Percentiles rank a stretch among this genome's conserved stretches.
phyloP scores from a whole-genome alignment of 164 flowering plant genomes.

The Santalum album region DNA sequence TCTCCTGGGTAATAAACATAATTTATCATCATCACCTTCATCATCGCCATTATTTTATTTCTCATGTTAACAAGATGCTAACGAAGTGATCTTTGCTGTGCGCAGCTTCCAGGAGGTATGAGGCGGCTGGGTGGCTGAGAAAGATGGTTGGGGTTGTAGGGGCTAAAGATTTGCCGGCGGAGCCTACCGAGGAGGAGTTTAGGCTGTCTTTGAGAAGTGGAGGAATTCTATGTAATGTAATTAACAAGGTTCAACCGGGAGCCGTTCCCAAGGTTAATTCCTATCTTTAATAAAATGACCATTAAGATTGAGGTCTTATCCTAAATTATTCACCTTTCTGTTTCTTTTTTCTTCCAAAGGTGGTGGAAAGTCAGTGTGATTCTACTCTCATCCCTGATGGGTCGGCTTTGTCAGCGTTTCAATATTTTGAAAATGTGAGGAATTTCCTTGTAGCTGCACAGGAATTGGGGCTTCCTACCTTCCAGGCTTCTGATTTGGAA shows the following conservation, averaged over 20 bases:
- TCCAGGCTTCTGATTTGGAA: constrained; percentile 96
- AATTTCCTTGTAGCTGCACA: constrained; percentile 81
- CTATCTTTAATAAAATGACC: not conserved
- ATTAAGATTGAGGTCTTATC: no score
- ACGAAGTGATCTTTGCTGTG: not conserved
- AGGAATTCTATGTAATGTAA: constrained; percentile 65
- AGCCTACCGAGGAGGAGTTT: constrained; percentile 88
- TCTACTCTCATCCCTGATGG: constrained; percentile 76
- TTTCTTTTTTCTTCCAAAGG: no score
- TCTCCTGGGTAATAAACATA: no score
- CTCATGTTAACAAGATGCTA: no score
- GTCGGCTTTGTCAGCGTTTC: constrained; percentile 88
- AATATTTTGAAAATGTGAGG: constrained; percentile 95
- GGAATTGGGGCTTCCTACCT: constrained; percentile 82
- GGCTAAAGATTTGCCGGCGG: constrained; percentile 78
- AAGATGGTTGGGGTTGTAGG: constrained; percentile 70
- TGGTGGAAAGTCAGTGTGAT: constrained; percentile 81
- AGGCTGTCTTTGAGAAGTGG: constrained; percentile 81
- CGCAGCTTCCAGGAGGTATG: constrained; percentile 72
- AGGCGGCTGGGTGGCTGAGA: constrained; percentile 80
- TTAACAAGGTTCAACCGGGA: constrained; percentile 79
- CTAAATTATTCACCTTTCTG: no score
- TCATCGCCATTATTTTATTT: no score
- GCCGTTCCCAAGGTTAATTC: constrained; percentile 71
- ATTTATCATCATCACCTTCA: no score